phyloP scores from a whole-genome alignment of 169 alveolate genomes.

The Cardiosporidium cionae region DNA sequence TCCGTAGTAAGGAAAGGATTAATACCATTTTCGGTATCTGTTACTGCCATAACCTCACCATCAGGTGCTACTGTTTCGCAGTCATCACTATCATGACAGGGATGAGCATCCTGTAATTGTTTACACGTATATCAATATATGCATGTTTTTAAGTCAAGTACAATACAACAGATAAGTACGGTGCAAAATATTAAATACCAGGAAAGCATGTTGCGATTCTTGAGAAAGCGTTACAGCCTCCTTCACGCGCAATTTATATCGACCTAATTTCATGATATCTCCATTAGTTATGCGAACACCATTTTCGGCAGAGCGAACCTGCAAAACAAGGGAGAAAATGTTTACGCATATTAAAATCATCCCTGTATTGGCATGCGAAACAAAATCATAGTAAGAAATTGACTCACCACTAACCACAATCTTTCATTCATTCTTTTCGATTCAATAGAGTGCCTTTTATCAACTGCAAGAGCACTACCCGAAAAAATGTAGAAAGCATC shows the following conservation, averaged over 20 bases:
- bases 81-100: constrained; percentile 41
- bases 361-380: too few relatives aligned
- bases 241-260: constrained; percentile 67
- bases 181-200: not conserved
- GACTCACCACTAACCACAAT: not conserved
- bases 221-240: constrained; percentile 27
- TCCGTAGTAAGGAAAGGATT: not conserved
- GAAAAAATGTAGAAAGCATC: not conserved
- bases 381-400: too few relatives aligned
- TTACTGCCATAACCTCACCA: not conserved
- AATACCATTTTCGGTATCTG: not conserved
- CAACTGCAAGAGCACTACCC: not conserved
- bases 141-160: not conserved
- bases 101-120: constrained; percentile 19
- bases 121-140: not conserved
- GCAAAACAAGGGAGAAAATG: too few relatives aligned
- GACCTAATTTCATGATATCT: constrained; percentile 79
- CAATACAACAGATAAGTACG: not conserved
- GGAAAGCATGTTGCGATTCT: not conserved
- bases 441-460: not conserved
- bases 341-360: too few relatives aligned
- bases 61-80: constrained; percentile 49
- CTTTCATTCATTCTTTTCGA: too few relatives aligned
- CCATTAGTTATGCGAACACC: constrained; percentile 63
- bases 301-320: not conserved